Conservation (phyloP, 2,329 filamentous ascomycete species). For the Penicillium hesseltinei region DNA sequence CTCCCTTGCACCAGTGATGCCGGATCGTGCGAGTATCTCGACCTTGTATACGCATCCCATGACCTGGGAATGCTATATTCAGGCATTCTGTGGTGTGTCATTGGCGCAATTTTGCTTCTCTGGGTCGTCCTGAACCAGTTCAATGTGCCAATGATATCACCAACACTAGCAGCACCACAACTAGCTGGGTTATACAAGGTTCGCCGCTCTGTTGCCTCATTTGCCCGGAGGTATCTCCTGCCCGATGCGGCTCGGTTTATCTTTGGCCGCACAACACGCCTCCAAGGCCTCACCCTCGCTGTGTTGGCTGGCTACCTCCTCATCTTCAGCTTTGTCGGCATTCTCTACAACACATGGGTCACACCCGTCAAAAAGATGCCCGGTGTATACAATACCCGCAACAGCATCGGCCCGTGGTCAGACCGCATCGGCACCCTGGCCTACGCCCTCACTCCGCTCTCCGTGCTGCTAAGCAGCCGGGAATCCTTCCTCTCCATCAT, state of each 20-base stretch:
- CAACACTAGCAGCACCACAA: background rate
- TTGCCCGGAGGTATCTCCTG: slow-evolving; percentile 55
- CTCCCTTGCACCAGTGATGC: slow-evolving; percentile 58
- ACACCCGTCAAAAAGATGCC: slow-evolving; percentile 63
- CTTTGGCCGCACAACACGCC: slow-evolving; percentile 66
- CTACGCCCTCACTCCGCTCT: slow-evolving; percentile 71
- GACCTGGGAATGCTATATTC: slow-evolving; percentile 56
- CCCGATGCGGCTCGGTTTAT: slow-evolving; percentile 57
- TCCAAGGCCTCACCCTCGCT: slow-evolving; percentile 64
- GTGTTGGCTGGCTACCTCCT: slow-evolving; percentile 61
- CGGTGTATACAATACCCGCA: slow-evolving; percentile 61
- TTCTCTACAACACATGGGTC: slow-evolving; percentile 66
- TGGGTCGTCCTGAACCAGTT: slow-evolving; percentile 36
- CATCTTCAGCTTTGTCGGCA: slow-evolving; percentile 68
- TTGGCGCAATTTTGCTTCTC: slow-evolving; percentile 49
- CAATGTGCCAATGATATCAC: slow-evolving; percentile 6
- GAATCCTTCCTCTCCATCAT: slow-evolving; percentile 68
- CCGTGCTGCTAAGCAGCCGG: slow-evolving; percentile 64
- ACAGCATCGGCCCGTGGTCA: slow-evolving; percentile 64
- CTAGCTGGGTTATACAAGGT: slow-evolving; percentile 11
- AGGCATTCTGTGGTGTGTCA: slow-evolving; percentile 57
- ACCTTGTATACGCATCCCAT: slow-evolving; percentile 55
- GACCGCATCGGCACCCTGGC: slow-evolving; percentile 69
- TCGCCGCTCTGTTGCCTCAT: slow-evolving; percentile 26
- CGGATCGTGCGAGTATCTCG: slow-evolving; percentile 59